Evolutionary conservation across 805 yeast species (phyloP).

Genomic region (Vanderwaltozyma tropicalis): DNA sequence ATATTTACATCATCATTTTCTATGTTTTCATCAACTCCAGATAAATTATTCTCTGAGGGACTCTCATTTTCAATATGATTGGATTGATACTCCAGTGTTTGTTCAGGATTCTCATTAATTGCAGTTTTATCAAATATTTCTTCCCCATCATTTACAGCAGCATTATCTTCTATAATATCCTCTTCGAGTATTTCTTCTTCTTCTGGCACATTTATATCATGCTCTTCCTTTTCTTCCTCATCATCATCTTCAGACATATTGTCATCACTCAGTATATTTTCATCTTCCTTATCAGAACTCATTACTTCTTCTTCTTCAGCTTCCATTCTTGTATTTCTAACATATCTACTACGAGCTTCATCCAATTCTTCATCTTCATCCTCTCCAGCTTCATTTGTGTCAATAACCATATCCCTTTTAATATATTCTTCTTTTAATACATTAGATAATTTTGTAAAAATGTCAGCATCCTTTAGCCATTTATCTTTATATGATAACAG

Average conservation of each 20-base stretch:
- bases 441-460: conserved; percentile 19
- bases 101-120: too few relatives aligned
- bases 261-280: neutral
- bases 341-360: conserved; percentile 1
- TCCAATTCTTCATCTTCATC: conserved; percentile 7
- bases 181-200: conserved; percentile 2
- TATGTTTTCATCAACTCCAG: too few relatives aligned
- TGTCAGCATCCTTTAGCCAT: conserved; percentile 25
- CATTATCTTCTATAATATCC: neutral
- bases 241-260: neutral
- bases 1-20: too few relatives aligned
- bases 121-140: neutral
- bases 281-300: neutral
- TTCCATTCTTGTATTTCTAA: neutral
- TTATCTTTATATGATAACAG: conserved; percentile 16
- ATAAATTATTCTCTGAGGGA: too few relatives aligned
- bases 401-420: conserved; percentile 13
- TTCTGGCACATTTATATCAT: conserved; percentile 1
- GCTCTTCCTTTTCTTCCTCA: neutral
- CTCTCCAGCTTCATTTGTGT: conserved; percentile 6
- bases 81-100: too few relatives aligned
- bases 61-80: too few relatives aligned
- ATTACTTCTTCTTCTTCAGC: neutral
- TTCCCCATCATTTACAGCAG: neutral
- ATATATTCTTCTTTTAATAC: conserved; percentile 19